A percentile compares a stretch with the other conserved stretches of the same genome.
Evolutionary conservation across 345 rosid genomes (phyloP).

Genomic region (Citropsis articulata): DNA sequence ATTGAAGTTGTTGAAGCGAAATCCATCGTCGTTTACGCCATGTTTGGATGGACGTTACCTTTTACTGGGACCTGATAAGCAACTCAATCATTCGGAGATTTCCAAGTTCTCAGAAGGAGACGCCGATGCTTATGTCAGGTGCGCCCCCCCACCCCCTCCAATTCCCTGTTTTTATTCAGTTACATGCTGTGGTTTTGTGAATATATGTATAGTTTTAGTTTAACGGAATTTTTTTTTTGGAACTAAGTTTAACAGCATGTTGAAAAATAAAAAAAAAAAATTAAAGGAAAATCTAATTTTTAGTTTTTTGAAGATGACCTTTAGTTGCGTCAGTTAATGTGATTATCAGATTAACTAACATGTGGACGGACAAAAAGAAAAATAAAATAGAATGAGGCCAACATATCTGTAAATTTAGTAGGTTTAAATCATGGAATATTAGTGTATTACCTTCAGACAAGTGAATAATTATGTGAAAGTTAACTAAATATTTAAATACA

Average conservation of each 20-base stretch:
- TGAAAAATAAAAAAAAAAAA: not conserved
- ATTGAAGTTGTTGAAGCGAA: slow-evolving; percentile 74
- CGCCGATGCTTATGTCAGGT: slow-evolving; percentile 81
- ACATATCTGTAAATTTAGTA: too few relatives aligned
- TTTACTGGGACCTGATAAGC: slow-evolving; percentile 60
- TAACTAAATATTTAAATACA: not conserved
- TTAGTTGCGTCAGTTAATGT: too few relatives aligned
- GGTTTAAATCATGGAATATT: not conserved
- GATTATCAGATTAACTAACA: too few relatives aligned
- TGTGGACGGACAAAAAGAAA: too few relatives aligned
- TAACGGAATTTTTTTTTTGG: not conserved
- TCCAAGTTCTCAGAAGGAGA: slow-evolving; percentile 81
- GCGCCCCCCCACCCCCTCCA: too few relatives aligned
- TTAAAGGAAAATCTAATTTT: not conserved
- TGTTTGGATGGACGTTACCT: slow-evolving; percentile 88
- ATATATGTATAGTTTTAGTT: not conserved
- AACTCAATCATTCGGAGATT: slow-evolving; percentile 69
- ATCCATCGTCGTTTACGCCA: slow-evolving; percentile 87
- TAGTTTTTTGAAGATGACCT: not conserved
- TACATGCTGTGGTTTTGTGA: too few relatives aligned
- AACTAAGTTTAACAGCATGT: not conserved
- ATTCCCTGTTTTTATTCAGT: too few relatives aligned
- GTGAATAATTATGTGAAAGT: not conserved
- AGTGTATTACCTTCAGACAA: not conserved
- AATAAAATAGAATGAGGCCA: too few relatives aligned